Evolutionary conservation across 352 stramenopile genomes (phyloP), one percentile per base, ranked within the genome.

Genomic region (Pythium phragmitis): DNA sequence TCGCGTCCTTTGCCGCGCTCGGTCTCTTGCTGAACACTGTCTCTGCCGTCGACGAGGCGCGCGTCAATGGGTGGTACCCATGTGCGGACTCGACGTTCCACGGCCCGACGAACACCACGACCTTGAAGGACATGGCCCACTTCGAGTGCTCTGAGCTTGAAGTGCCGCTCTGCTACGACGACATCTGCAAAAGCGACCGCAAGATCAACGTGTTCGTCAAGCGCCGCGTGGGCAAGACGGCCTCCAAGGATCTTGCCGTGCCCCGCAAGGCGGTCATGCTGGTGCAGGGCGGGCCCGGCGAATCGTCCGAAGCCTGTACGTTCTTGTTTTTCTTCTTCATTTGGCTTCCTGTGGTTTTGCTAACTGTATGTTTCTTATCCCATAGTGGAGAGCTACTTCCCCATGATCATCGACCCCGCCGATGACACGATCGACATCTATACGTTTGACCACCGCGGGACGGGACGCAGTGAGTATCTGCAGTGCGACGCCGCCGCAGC

Each of bases 141-240:
- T 87, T 82, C 57, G 77, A 93, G 33, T 93, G 84, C 65, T 79
- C 76, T 0, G 70, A 86, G 45, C 65, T 93, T 17, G 67, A 75
- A n/a, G 76, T 90, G 60, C 82, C 84, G 47, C 69, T 93, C 50
- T 93, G 84, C 65, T 85, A 91, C 69, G 68, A 79, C 0, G 74
- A 70, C 21, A 57, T 93, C 14, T 93, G 84, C 67, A 41, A 72
- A 23, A 90, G 80, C 61, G 68, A 81, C 52, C 70, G 76, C 45
- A 81, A 61, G 23, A 75, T 91, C 47, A 60, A 79, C 48, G 42
- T 91, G 11, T 82, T 82, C 39, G 64, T 80, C 39, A 75, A 75
- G 43, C 69, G 75, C 7, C 52, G 73, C 23, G 33, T 63, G 6
- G 73, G 55, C 17, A 48, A 47, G 4, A 43, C 34, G 16, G 1